phyloP scores from a whole-genome alignment of 2,329 filamentous ascomycete species.

The Colletotrichum sidae region DNA sequence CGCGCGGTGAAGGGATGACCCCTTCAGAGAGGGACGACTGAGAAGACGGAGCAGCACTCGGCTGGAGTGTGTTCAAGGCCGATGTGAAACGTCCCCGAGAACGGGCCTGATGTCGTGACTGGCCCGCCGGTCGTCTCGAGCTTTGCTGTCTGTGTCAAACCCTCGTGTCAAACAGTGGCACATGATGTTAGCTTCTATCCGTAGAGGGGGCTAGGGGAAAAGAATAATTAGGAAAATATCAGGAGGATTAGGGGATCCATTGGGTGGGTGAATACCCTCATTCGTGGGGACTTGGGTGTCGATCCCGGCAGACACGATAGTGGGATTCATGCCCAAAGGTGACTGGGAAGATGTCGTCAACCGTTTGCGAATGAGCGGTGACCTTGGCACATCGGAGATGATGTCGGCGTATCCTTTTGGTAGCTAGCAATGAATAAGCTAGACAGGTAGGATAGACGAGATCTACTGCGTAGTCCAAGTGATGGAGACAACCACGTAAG shows the following conservation, averaged over 20 bases:
- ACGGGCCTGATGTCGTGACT: slow-evolving; percentile 7
- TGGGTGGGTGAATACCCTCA: slow-evolving; percentile 8
- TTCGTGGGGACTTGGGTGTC: not conserved
- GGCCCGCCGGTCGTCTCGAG: not conserved
- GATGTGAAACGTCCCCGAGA: slow-evolving; percentile 16
- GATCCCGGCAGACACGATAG: slow-evolving; percentile 18
- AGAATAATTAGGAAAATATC: not conserved
- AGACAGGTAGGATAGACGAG: not conserved
- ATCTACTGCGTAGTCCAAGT: not conserved
- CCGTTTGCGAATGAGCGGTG: slow-evolving; percentile 23
- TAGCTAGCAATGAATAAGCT: not conserved
- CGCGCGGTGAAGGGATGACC: slow-evolving; percentile 24
- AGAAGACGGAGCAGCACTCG: slow-evolving; percentile 12
- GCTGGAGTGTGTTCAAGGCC: slow-evolving; percentile 6
- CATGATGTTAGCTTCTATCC: too few species aligned
- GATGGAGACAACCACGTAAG: too few species aligned
- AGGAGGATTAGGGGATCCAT: not conserved
- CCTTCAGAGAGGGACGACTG: not conserved
- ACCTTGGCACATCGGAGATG: slow-evolving; percentile 28
- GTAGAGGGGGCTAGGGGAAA: too few species aligned
- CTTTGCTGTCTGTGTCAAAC: not conserved
- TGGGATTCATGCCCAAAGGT: not conserved
- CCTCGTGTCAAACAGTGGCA: slow-evolving; percentile 1
- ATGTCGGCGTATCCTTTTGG: slow-evolving; percentile 8
- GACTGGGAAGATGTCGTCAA: slow-evolving; percentile 24